Evolutionary conservation across 2,329 filamentous ascomycete genomes (phyloP).

Genomic region (Alternaria sp.): DNA sequence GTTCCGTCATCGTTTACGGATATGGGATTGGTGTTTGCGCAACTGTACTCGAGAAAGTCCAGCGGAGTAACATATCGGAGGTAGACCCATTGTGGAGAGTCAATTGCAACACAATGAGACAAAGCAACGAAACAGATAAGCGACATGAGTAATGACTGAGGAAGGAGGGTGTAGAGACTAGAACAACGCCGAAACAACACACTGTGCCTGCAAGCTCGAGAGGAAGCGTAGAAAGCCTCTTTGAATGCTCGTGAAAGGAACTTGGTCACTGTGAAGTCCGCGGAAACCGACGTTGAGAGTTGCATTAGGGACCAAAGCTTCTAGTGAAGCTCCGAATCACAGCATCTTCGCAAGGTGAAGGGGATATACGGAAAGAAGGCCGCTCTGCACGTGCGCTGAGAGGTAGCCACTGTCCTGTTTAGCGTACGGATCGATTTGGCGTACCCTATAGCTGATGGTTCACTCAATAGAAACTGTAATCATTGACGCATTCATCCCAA

Average conservation of each 20-base stretch:
- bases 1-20: slow-evolving; percentile 15
- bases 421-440: neutral
- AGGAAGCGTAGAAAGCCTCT: neutral
- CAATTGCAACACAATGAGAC: slow-evolving; percentile 17
- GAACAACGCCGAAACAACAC: slow-evolving; percentile 20
- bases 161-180: neutral
- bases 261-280: neutral
- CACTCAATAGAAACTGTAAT: neutral
- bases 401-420: neutral
- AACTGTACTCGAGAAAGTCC: neutral
- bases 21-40: neutral
- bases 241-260: neutral
- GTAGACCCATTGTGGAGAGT: slow-evolving; percentile 22
- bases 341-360: neutral
- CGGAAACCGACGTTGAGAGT: neutral
- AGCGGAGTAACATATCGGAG: slow-evolving; percentile 8
- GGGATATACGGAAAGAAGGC: neutral
- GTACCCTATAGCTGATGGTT: neutral
- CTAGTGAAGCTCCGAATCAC: neutral
- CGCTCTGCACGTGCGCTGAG: neutral
- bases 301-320: neutral
- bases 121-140: slow-evolving; percentile 21
- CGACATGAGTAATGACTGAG: neutral
- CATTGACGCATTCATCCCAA: neutral
- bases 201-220: slow-evolving; percentile 4